Base-by-base conservation (phyloP, 1,139 yeast species). In the Eremothecium gossypii region DNA sequence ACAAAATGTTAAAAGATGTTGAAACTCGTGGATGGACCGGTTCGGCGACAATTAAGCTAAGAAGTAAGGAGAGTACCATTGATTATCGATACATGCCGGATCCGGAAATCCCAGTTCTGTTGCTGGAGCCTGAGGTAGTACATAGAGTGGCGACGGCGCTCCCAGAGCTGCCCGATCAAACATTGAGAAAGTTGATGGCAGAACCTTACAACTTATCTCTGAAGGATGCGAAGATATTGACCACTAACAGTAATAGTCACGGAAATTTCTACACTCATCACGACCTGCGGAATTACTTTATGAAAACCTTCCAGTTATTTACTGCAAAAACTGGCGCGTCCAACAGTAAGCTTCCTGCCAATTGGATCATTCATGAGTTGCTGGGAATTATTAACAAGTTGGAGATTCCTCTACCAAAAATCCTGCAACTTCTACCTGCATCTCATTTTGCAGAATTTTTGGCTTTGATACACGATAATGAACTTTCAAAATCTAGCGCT, bases 21-120 rank as follows among this genome's bases (percentile, higher is more conserved):
- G 95, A 89, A 56, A 93, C 99, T 0, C 71, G 97, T 54, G 93
- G 95, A 11, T 91, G 96, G 96, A 79, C 81, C 57, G 96, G 96
- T 1, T 62, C 60, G 4, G 62, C 63, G 38, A 89, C 97, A 0
- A 69, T 73, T 40, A 71, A 74, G 40, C 63, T 81, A 41, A 73
- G 98, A 58, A 69, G 75, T 3, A 91, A 93, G 55, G 97, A 89
- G 59, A 76, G 77, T 39, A 75, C 86, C 0, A 74, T 84, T 6
- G 98, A 91, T 60, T 91, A 91, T 61, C 69, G 97, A 54, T 91
- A 87, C 58, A 82, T 91, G 71, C 96, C 97, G 0, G 98, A 91
- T 57, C 84, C 95, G 1, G 98, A 93, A 58, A 65, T 91, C 20
- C 87, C 93, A 0, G 64, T 66, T 0, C 65, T 89, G 4, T 20